A percentile compares a stretch with the other conserved stretches of the same genome.
Evolutionary conservation across 2,329 filamentous ascomycete genomes (phyloP).

Genomic region (Penicillium digitatum): DNA sequence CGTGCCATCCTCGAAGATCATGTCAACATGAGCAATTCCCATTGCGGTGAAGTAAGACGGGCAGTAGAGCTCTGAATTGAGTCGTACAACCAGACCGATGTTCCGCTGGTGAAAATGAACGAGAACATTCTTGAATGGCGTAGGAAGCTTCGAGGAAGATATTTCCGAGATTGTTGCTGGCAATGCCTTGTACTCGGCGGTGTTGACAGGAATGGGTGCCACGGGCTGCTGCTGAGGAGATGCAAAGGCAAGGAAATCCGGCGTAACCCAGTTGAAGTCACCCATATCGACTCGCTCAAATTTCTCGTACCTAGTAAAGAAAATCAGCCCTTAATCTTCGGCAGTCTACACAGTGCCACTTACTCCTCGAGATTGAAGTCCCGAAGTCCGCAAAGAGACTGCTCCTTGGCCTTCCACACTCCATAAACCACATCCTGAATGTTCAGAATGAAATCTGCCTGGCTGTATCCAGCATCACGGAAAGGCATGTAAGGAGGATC

Average conservation of each 20-base stretch:
- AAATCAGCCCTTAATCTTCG: conserved; percentile 12
- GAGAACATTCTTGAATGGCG: conserved; percentile 93
- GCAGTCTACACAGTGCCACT: conserved; percentile 25
- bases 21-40: conserved; percentile 92
- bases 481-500: conserved; percentile 99
- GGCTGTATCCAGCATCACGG: conserved; percentile 95
- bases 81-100: conserved; percentile 86
- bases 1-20: conserved; percentile 99
- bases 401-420: conserved; percentile 97
- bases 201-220: conserved; percentile 65
- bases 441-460: conserved; percentile 91
- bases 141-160: conserved; percentile 65
- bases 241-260: conserved; percentile 91
- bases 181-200: conserved; percentile 68
- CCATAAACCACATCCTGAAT: conserved; percentile 98
- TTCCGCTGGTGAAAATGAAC: conserved; percentile 82
- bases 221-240: conserved; percentile 82
- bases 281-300: conserved; percentile 96
- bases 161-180: conserved; percentile 74
- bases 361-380: conserved; percentile 92
- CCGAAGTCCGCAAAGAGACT: conserved; percentile 83
- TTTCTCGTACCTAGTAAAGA: conserved; percentile 67
- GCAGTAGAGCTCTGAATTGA: conserved; percentile 95
- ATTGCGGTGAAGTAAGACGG: conserved; percentile 95
- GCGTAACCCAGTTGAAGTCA: conserved; percentile 99